phyloP scores from a whole-genome alignment of 208 protist species.

The Wallacemonas sp. region DNA sequence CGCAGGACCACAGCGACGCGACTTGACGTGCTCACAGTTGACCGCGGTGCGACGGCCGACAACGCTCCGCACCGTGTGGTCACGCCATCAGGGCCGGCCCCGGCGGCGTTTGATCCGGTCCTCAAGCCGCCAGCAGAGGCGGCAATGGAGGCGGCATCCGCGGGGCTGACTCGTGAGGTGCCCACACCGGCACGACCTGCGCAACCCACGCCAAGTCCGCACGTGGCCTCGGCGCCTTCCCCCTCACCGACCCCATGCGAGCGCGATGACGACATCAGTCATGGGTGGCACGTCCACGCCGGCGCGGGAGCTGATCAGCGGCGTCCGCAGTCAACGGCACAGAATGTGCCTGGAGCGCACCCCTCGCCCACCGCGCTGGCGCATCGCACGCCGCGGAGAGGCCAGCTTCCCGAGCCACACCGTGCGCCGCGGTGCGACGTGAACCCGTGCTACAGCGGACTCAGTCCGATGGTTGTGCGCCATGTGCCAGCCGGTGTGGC shows the following conservation, averaged over 20 bases:
- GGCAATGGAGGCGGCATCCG: neutral
- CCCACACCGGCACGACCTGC: neutral
- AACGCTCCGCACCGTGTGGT: too few relatives aligned
- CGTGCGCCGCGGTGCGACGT: neutral
- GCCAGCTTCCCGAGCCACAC: neutral
- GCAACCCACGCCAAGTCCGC: neutral
- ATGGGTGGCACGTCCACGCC: neutral
- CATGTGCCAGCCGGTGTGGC: neutral
- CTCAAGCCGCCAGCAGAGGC: neutral
- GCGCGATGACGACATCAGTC: neutral
- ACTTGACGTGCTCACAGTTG: neutral
- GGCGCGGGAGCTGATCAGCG: neutral
- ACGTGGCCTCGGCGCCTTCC: neutral
- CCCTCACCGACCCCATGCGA: constrained; percentile 8
- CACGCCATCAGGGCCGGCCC: too few relatives aligned
- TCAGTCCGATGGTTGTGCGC: neutral
- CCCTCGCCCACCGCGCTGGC: too few relatives aligned
- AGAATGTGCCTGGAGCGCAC: too few relatives aligned
- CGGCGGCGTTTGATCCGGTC: constrained; percentile 4
- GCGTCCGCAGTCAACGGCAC: too few relatives aligned
- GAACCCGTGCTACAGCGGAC: neutral
- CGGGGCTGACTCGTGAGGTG: neutral
- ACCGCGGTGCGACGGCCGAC: neutral
- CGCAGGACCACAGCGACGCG: constrained; percentile 21
- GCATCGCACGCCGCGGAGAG: neutral